phyloP scores from a whole-genome alignment of 2,329 filamentous ascomycete species.

The Nemania sp. region DNA sequence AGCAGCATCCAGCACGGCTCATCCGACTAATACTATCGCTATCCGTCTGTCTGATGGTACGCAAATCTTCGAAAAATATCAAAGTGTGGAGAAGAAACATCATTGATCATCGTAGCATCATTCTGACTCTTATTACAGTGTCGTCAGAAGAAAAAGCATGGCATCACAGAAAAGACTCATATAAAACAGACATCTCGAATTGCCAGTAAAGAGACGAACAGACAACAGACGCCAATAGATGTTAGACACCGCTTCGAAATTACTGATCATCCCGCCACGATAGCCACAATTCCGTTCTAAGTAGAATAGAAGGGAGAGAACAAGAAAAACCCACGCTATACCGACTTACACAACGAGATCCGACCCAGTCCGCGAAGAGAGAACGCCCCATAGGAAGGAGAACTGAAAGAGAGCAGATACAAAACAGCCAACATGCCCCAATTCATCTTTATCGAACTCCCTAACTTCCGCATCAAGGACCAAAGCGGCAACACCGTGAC shows the following conservation, averaged over 20 bases:
- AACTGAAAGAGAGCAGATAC: neutral
- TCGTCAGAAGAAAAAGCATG: neutral
- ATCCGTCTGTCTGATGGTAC: neutral
- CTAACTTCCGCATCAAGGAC: constrained; percentile 49
- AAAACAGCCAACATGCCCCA: constrained; percentile 41
- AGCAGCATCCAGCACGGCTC: constrained; percentile 9
- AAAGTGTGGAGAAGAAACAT: neutral
- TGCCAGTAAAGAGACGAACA: neutral
- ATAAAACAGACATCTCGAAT: constrained; percentile 1
- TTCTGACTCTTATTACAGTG: neutral
- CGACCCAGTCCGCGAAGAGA: neutral
- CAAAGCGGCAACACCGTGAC: constrained; percentile 42
- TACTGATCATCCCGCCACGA: neutral
- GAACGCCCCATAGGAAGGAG: neutral
- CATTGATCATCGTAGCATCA: neutral
- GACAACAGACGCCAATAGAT: neutral
- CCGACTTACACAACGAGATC: neutral
- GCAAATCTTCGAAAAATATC: neutral
- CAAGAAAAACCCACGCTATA: neutral
- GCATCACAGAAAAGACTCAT: neutral
- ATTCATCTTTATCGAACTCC: constrained; percentile 51
- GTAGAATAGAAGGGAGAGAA: neutral
- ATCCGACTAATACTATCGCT: neutral
- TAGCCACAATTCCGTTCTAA: neutral
- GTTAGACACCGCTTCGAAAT: neutral